A percentile compares a stretch with the other conserved stretches of the same genome.
phyloP scores from a whole-genome alignment of 1,284 basidiomycete species.

The Salmacisia buchloeana region DNA sequence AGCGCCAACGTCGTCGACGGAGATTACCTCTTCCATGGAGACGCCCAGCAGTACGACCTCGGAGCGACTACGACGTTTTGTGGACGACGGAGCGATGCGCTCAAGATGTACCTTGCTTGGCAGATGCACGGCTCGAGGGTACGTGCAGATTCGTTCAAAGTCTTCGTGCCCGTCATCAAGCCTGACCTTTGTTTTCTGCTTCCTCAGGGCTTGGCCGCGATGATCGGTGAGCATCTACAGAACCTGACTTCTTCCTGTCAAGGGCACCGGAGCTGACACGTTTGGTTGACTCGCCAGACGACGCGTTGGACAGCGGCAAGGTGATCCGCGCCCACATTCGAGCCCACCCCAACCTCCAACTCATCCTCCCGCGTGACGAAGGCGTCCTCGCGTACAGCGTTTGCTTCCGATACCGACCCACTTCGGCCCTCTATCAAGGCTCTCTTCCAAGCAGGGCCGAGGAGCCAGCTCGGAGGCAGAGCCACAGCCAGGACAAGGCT shows the following conservation, averaged over 20 bases:
- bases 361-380: background rate
- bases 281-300: too few relatives aligned
- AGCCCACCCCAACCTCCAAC: background rate
- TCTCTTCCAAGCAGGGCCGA: too few relatives aligned
- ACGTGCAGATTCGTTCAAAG: background rate
- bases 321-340: background rate
- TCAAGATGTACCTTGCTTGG: slow-evolving; percentile 53
- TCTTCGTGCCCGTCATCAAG: background rate
- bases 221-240: background rate
- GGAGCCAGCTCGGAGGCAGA: too few relatives aligned
- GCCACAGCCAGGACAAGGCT: too few relatives aligned
- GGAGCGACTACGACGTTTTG: slow-evolving; percentile 48
- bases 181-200: background rate
- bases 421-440: too few relatives aligned
- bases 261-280: too few relatives aligned
- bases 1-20: slow-evolving; percentile 51
- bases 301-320: background rate
- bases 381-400: background rate
- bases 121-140: slow-evolving; percentile 6
- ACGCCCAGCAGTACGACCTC: slow-evolving; percentile 24
- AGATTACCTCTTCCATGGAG: slow-evolving; percentile 52
- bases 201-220: background rate
- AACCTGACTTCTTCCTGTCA: too few relatives aligned
- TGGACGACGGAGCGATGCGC: slow-evolving; percentile 51
- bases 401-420: background rate